A percentile compares a stretch with the other conserved stretches of the same genome.
Evolutionary conservation across 345 rosid genomes (phyloP).

Genomic region (Raphanus raphanistrum): DNA sequence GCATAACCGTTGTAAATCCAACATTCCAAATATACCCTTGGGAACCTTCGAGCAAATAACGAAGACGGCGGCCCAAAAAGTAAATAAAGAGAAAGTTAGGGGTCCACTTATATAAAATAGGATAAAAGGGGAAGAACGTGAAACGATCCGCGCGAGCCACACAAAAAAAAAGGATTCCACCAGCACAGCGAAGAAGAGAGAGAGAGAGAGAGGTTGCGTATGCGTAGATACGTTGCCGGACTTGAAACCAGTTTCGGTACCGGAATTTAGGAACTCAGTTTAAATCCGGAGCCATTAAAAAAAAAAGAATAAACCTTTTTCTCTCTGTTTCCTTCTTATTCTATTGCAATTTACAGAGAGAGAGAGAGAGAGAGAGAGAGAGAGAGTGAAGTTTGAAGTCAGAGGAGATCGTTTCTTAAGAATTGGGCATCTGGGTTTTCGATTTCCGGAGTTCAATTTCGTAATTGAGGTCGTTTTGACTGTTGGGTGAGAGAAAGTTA

Average conservation of each 20-base stretch:
- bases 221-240: slow-evolving; percentile 87
- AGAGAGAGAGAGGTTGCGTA: slow-evolving; percentile 43
- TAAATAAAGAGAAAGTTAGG: slow-evolving; percentile 26
- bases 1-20: slow-evolving; percentile 34
- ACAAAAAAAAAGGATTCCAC: slow-evolving; percentile 44
- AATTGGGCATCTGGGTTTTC: slow-evolving; percentile 26
- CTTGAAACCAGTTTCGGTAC: slow-evolving; percentile 56
- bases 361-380: neutral
- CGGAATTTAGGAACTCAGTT: slow-evolving; percentile 66
- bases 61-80: slow-evolving; percentile 38
- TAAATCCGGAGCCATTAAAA: slow-evolving; percentile 54
- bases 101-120: slow-evolving; percentile 35
- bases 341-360: slow-evolving; percentile 33
- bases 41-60: slow-evolving; percentile 23
- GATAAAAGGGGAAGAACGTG: slow-evolving; percentile 39
- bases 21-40: slow-evolving; percentile 37
- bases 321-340: neutral
- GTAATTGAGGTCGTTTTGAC: neutral
- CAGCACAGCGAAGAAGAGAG: slow-evolving; percentile 32
- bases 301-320: neutral
- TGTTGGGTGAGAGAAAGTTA: slow-evolving; percentile 26
- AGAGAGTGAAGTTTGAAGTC: slow-evolving; percentile 4
- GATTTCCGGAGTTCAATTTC: slow-evolving; percentile 17
- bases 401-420: neutral
- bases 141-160: slow-evolving; percentile 54